Conservation (phyloP, 768 basidiomycete species). For the Filobasidium floriforme region DNA sequence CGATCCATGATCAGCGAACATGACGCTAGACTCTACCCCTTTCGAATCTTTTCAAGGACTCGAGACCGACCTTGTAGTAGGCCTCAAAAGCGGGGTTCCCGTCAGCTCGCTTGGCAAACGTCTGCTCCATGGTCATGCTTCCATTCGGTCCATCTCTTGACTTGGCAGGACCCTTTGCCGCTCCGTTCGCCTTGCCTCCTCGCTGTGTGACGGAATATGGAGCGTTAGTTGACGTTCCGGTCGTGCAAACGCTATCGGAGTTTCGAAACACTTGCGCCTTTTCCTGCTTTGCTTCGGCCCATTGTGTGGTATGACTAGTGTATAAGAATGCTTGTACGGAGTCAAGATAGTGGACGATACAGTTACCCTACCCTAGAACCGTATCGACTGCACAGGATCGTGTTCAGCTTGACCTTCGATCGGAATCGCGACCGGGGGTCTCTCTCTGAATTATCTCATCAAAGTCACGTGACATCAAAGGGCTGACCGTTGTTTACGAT, state of each 20-base stretch:
- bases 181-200: background rate
- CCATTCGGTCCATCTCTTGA: background rate
- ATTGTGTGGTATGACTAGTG: background rate
- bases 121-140: background rate
- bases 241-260: background rate
- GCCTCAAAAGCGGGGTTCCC: constrained; percentile 14
- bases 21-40: background rate
- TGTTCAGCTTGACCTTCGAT: too few relatives aligned
- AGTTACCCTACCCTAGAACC: too few relatives aligned
- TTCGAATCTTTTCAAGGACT: too few relatives aligned
- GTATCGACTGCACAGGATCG: too few relatives aligned
- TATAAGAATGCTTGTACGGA: background rate
- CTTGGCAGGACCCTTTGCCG: background rate
- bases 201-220: background rate
- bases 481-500: too few relatives aligned
- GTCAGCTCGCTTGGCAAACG: background rate
- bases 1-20: background rate
- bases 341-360: background rate
- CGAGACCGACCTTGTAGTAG: constrained; percentile 13
- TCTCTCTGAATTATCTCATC: too few relatives aligned
- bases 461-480: too few relatives aligned
- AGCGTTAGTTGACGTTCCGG: background rate
- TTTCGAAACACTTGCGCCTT: background rate
- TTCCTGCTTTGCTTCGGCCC: constrained; percentile 1
- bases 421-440: too few relatives aligned